Evolutionary conservation across 2,329 filamentous ascomycete species (phyloP).

Genomic region (Fusarium temperatum): DNA sequence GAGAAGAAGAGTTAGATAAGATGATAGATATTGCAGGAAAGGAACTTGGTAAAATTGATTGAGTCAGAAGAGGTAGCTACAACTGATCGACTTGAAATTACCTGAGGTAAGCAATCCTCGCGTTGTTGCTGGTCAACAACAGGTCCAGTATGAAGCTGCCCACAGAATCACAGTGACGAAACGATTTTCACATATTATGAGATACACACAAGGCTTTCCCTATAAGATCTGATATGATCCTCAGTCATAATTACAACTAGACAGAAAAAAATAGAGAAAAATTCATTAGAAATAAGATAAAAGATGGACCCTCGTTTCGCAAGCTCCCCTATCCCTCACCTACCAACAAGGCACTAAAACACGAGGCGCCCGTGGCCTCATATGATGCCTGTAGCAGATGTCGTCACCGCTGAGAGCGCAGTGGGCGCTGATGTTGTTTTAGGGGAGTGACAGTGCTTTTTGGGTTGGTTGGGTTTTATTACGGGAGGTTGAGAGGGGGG

Average conservation of each 20-base stretch:
- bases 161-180: slow-evolving; percentile 28
- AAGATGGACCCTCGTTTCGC: slow-evolving; percentile 22
- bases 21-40: slow-evolving; percentile 15
- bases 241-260: neutral
- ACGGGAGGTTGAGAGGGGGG: slow-evolving; percentile 10
- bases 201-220: neutral
- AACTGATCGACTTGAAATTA: slow-evolving; percentile 31
- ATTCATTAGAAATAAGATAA: slow-evolving; percentile 4
- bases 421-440: slow-evolving; percentile 16
- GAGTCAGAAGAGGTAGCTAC: slow-evolving; percentile 7
- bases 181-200: neutral
- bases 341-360: slow-evolving; percentile 27
- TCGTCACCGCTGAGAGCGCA: slow-evolving; percentile 27
- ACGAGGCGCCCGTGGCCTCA: slow-evolving; percentile 18
- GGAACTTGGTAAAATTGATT: slow-evolving; percentile 22
- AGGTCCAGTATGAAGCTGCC: slow-evolving; percentile 16
- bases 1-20: neutral
- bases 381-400: slow-evolving; percentile 11
- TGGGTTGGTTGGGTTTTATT: slow-evolving; percentile 2
- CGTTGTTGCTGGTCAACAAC: slow-evolving; percentile 32
- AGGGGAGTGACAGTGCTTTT: slow-evolving; percentile 3
- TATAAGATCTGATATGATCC: slow-evolving; percentile 4
- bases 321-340: neutral
- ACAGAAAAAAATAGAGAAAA: neutral
- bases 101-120: slow-evolving; percentile 34